Conservation (phyloP, 106 monocot genomes). For the Allium sativum region DNA sequence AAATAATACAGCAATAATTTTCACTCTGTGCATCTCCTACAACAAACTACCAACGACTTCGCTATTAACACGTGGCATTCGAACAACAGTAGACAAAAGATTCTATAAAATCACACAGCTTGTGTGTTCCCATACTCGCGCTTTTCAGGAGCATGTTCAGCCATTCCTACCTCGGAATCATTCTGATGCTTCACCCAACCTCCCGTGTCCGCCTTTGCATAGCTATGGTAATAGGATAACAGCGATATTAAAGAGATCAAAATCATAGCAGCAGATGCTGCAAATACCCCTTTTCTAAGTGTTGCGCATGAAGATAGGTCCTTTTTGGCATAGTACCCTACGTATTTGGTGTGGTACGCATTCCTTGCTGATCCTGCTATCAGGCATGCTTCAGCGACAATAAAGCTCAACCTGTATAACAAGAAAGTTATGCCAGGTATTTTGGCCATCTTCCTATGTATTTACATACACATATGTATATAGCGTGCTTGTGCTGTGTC, state of each 20-base stretch:
- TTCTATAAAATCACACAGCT: not conserved
- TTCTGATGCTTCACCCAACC: slow-evolving; percentile 83
- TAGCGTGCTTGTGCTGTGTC: too few species aligned
- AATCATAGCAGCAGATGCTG: slow-evolving; percentile 57
- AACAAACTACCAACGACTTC: too few species aligned
- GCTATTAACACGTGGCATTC: too few species aligned
- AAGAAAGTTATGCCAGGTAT: slow-evolving; percentile 3
- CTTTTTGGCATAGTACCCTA: slow-evolving; percentile 54
- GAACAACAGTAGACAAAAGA: too few species aligned
- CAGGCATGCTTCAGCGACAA: slow-evolving; percentile 71
- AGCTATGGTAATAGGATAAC: slow-evolving; percentile 49
- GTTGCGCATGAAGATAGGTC: slow-evolving; percentile 58
- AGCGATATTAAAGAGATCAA: slow-evolving; percentile 44
- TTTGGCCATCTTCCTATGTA: not conserved
- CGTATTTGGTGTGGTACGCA: slow-evolving; percentile 92
- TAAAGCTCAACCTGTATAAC: slow-evolving; percentile 57
- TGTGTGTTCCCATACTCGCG: slow-evolving; percentile 16
- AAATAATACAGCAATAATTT: too few species aligned
- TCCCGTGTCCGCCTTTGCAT: slow-evolving; percentile 34
- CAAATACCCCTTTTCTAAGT: slow-evolving; percentile 84
- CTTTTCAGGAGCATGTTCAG: slow-evolving; percentile 33
- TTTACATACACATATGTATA: too few species aligned
- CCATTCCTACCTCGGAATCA: slow-evolving; percentile 66
- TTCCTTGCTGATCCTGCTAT: slow-evolving; percentile 88
- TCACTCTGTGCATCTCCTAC: too few species aligned